Conservation (phyloP, 1,284 basidiomycete genomes). For the Xerocomus amazonicus region DNA sequence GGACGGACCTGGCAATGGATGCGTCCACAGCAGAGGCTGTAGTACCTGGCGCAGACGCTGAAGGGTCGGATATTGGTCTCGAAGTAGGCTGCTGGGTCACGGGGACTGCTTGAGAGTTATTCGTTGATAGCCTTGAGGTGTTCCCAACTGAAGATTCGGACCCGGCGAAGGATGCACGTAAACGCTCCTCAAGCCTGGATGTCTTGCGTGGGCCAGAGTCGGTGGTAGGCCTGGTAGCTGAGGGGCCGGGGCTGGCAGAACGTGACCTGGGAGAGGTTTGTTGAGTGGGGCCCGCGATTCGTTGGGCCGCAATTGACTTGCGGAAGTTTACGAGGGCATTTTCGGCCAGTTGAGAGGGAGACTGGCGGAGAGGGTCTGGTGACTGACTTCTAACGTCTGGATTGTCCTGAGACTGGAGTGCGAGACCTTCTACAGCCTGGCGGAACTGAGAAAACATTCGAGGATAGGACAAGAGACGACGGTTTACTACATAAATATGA, state of each 20-base stretch:
- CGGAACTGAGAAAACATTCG: slow-evolving; percentile 65
- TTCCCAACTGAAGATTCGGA: slow-evolving; percentile 50
- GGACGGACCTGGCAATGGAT: background rate
- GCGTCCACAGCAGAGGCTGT: background rate
- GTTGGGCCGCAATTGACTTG: slow-evolving; percentile 57
- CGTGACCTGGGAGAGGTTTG: slow-evolving; percentile 43
- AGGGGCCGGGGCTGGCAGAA: slow-evolving; percentile 28
- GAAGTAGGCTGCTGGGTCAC: slow-evolving; percentile 36
- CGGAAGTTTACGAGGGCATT: slow-evolving; percentile 55
- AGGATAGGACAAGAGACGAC: background rate
- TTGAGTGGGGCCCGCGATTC: slow-evolving; percentile 40
- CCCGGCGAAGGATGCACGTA: slow-evolving; percentile 57
- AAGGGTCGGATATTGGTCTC: slow-evolving; percentile 39
- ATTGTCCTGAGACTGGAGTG: slow-evolving; percentile 38
- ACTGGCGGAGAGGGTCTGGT: slow-evolving; percentile 34
- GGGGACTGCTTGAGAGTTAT: slow-evolving; percentile 32
- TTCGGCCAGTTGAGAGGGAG: slow-evolving; percentile 54
- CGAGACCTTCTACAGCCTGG: slow-evolving; percentile 56
- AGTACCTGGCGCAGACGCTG: background rate
- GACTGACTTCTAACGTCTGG: slow-evolving; percentile 30
- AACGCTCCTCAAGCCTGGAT: slow-evolving; percentile 64
- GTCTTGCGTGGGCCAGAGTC: slow-evolving; percentile 39
- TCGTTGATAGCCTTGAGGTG: slow-evolving; percentile 41
- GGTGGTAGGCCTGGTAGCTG: slow-evolving; percentile 16
- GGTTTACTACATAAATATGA: no score